Base-by-base conservation (phyloP, 2,329 filamentous ascomycete genomes). In the Calonectria hongkongensis region DNA sequence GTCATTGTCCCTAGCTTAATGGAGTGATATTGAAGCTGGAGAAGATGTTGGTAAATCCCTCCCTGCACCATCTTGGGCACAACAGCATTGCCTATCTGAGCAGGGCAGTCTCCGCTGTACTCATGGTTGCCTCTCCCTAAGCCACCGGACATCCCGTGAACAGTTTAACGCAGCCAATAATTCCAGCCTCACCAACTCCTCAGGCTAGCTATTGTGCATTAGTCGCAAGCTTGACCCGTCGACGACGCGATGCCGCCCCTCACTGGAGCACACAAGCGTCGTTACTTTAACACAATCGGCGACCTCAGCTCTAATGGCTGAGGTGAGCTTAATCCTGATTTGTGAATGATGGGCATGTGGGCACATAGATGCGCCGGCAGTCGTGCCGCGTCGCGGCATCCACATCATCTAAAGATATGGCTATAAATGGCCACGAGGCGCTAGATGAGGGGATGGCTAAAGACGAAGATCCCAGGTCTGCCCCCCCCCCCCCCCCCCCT, bases 81-180 rank as follows among this genome's bases (percentile, higher is more conserved):
- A 36, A 36, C 33, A 36, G 33, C 33, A 36, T 36, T 12, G 21
- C 21, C 21, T 21, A n/a, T 21, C n/a, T 16, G 21, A 60, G 33
- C 21, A 41, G 15, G 8, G n/a, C 13, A 15, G 4, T 8, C 9
- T n/a, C 15, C 15, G 39, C 36, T 63, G 16, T 10, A n/a, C 10
- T 30, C 25, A 47, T 63, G 8, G 5, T 39, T 21, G 47, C 25
- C 25, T 39, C 10, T 30, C 15, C n/a, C 12, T 18, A 21, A 47
- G 65, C 36, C 50, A 58, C 65, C 39, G 50, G 65, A 13, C 18
- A 36, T 30, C 47, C 48, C 65, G 39, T 28, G 33, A 21, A 45
- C 33, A n/a, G 50, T 56, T 58, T 45, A 67, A 67, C 50, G 39
- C 48, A 28, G 13, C 65, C 65, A 47, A 67, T 67, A 25, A 58